phyloP scores from a whole-genome alignment of 768 basidiomycete genomes.

The Auriscalpium vulgare region DNA sequence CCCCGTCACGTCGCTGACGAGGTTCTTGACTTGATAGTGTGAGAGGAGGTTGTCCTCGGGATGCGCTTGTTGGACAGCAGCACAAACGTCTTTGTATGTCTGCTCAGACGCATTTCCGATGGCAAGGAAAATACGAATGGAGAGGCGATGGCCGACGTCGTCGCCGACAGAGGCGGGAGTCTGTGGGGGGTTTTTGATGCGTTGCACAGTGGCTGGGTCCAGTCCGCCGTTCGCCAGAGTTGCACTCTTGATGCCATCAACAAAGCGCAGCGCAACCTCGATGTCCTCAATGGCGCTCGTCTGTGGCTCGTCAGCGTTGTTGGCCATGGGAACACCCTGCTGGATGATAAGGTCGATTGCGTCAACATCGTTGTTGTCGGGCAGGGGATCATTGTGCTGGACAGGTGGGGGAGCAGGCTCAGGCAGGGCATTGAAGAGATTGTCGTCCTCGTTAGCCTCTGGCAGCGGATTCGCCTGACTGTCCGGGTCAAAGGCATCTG shows the following conservation, averaged over 20 bases:
- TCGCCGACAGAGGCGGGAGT: not conserved
- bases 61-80: not conserved
- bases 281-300: not conserved
- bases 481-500: no score
- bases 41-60: not conserved
- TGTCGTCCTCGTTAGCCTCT: no score
- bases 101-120: conserved; percentile 4
- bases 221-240: not conserved
- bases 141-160: not conserved
- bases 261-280: not conserved
- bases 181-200: conserved; percentile 2
- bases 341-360: no score
- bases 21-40: not conserved
- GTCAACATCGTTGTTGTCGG: no score
- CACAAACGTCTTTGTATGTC: conserved; percentile 3
- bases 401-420: no score
- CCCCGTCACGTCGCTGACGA: conserved; percentile 1
- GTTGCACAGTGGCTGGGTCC: not conserved
- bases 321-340: no score
- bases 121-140: conserved; percentile 3
- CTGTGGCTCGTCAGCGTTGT: no score
- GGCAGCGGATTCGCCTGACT: no score
- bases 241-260: not conserved
- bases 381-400: no score
- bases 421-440: no score